Evolutionary conservation across 805 yeast genomes (phyloP), one percentile per base, ranked within the genome.

Genomic region (Pichia manshurica): DNA sequence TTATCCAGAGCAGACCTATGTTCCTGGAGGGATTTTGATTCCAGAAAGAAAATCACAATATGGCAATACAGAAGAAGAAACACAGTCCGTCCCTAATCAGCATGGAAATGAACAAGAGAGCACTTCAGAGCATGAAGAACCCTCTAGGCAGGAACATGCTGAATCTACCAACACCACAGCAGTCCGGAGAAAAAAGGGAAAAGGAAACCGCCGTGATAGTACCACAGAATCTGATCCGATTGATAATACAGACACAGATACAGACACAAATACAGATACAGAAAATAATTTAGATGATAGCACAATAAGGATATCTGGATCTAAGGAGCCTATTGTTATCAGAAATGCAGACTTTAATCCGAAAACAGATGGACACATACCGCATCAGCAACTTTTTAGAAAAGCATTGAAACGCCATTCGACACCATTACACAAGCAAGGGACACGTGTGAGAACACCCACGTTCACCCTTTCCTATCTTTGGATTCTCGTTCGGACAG

Each of bases 1-100:
- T 3, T 48, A 39, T 33, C 50, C 50, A 8, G 50, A 48, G 37
- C 50, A 48, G 36, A 28, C 16, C 13, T 48, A 44, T 22, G 42
- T 44, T 5, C 50, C 50, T 4, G 40, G 39, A 22, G 47, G 50
- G 3, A 10, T 48, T n/a, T 21, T 46, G 16, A 3, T 31, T 15
- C 45, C 19, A 10, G 29, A 25, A 10, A 25, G 10, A 25, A 25
- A 25, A 25, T 10, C 29, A 8, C 29, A 25, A 8, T 10, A 25
- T 7, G 10, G 10, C 29, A 25, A 25, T 7, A 25, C 10, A 7
- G 10, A 25, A 10, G 29, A 25, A 25, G 29, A 25, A 7, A 25
- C 29, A 25, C n/a, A n/a, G n/a, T n/a, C n/a, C n/a, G n/a, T n/a
- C n/a, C n/a, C n/a, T n/a, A n/a, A n/a, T n/a, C n/a, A n/a, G n/a